Evolutionary conservation across 495 filamentous ascomycete species (phyloP), one percentile per base, ranked within the genome.

Genomic region (Penicillium waksmanii): DNA sequence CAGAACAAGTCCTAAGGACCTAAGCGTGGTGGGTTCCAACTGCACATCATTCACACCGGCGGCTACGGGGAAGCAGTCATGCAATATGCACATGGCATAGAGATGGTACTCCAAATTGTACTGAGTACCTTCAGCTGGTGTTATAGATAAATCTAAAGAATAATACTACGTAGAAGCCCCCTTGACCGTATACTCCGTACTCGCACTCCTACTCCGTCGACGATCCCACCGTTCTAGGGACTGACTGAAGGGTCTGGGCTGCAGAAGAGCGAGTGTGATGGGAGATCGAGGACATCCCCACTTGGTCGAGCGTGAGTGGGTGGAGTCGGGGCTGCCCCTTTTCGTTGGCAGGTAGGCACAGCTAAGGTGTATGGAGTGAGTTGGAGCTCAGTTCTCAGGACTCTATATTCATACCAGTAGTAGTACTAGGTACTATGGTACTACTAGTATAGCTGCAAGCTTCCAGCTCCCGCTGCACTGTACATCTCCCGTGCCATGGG

Each of bases 241-340:
- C 65, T 68, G 23, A 23, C 23, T 23, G 23, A 3, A 23, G 23
- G 67, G 56, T 48, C 64, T 51, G 21, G 54, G 12, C 25, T 64
- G 56, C 42, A 60, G 56, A 57, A 60, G 27, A 48, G 46, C 6
- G 1, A 11, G 46, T 48, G 46, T 23, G 19, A 48, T 27, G 46
- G 42, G 46, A 48, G 46, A 48, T 48, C 46, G 46, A 48, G 46
- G 46, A 9, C 18, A 48, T 48, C 46, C 23, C 46, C 46, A 48
- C 46, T 27, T 48, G 46, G 46, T 23, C 23, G 46, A 25, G 23
- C 46, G 46, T 48, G 18, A 48, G 23, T 48, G 46, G 21, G 46
- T 48, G 46, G 46, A 48, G 19, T 19, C 23, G 46, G 12, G 27
- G 27, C 1, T 31, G 27, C 46, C 46, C 46, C 21, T 48, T 48